Evolutionary conservation across 176 grass and related monocot genomes (phyloP), one percentile per base, ranked within the genome.

Genomic region (Oryza longistaminata): DNA sequence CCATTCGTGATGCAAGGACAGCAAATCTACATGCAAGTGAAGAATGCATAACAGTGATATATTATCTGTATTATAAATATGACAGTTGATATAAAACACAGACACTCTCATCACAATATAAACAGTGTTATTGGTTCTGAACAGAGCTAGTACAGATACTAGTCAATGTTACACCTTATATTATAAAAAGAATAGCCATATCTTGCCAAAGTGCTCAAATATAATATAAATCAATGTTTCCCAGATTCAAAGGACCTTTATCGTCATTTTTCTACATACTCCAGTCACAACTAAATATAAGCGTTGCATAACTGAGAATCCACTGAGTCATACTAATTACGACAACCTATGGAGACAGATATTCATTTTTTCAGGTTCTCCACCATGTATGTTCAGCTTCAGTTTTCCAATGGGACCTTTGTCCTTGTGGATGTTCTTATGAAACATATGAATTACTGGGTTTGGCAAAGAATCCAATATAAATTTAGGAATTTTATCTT

Each of bases 1-100:
- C 96, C 96, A 99, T 99, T 66, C 92, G 88, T 86, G 96, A 89
- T 70, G 91, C 96, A 86, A 94, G 93, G 69, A 91, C 92, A 74
- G 88, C 91, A 96, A 99, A 99, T 50, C 96, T 99, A 66, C 55
- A 40, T 29, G 2, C 79, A 68, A 86, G 81, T 37, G 67, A 78
- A 55, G 65, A 74, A 60, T 62, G 68, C 48, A 78, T 10, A 85
- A 79, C 19, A 43, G 39, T 89, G 2, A 94, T 42, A 84, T 50
- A 48, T 60, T 24, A 48, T 61, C 40, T 67, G 8, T 66, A 35
- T 43, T 73, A 11, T 16, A 13, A 87, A 74, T 19, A 74, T 45
- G 60, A 12, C 58, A 14, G 69, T 73, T 49, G 62, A 66, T 75
- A 77, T 71, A 13, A 84, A 83, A 71, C 39, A 22, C 33, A 81